Percentiles rank a stretch among this genome's conserved stretches.
Evolutionary conservation across 768 basidiomycete species (phyloP).

Genomic region (Tricholoma sp.): DNA sequence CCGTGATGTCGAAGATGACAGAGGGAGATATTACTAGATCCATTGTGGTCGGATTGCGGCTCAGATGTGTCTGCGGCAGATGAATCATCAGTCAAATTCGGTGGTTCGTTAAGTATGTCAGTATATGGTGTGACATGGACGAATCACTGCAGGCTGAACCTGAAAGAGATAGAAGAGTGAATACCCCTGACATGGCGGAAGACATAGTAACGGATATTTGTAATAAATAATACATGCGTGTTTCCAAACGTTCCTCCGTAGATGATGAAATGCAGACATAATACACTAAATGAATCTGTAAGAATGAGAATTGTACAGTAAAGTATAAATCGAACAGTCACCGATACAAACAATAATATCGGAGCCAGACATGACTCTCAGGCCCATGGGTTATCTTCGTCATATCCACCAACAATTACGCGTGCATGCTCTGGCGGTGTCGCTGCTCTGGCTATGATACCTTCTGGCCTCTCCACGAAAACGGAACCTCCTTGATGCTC

Average conservation of each 20-base stretch:
- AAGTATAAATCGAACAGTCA: neutral
- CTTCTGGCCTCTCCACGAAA: conserved; percentile 14
- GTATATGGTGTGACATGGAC: neutral
- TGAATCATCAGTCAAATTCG: neutral
- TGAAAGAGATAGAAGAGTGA: neutral
- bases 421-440: conserved; percentile 46
- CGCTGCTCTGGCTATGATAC: conserved; percentile 26
- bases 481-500: conserved; percentile 20
- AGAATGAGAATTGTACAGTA: neutral
- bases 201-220: neutral
- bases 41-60: conserved; percentile 17
- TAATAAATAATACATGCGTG: conserved; percentile 6
- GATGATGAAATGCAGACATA: neutral
- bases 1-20: conserved; percentile 8
- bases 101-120: neutral
- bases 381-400: conserved; percentile 59
- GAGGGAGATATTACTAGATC: conserved; percentile 14
- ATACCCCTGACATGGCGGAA: conserved; percentile 12
- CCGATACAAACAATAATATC: conserved; percentile 9
- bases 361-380: conserved; percentile 20
- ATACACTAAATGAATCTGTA: conserved; percentile 1
- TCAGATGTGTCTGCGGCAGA: conserved; percentile 36
- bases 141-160: neutral
- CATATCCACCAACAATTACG: conserved; percentile 24
- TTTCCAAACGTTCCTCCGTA: neutral